Percentiles rank a stretch among this genome's conserved stretches.
phyloP scores from a whole-genome alignment of 73 alveolate genomes.

The Tetrahymena thermophila region DNA sequence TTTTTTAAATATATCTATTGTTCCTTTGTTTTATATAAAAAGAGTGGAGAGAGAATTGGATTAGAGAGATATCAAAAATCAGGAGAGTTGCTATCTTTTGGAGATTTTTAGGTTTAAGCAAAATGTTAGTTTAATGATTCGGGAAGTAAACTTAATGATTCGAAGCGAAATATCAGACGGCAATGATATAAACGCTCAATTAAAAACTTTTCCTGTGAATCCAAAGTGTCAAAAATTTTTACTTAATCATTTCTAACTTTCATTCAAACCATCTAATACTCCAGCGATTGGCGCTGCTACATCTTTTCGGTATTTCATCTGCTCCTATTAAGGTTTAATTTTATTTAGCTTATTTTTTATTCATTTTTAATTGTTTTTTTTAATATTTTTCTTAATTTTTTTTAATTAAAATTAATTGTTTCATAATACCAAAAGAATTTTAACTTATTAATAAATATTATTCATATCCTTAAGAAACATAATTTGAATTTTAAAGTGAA shows the following conservation, averaged over 20 bases:
- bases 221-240: not conserved
- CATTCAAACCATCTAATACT: not conserved
- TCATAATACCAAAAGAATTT: no score
- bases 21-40: not conserved
- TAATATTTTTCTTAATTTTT: not conserved
- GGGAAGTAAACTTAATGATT: not conserved
- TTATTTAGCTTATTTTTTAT: not conserved
- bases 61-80: not conserved
- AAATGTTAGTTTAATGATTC: not conserved
- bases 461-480: no score
- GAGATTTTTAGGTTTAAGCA: constrained; percentile 1
- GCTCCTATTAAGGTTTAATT: not conserved
- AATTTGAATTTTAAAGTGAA: no score
- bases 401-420: no score
- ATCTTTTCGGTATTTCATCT: not conserved
- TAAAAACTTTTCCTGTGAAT: not conserved
- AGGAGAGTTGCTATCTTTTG: not conserved
- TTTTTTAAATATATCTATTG: not conserved
- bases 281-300: not conserved
- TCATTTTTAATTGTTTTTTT: not conserved
- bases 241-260: not conserved
- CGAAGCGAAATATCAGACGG: not conserved
- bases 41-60: constrained; percentile 4
- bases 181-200: not conserved
- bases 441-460: no score